Evolutionary conservation across 225 moss, liverwort and hornwort species (phyloP).

Genomic region (Takakia lepidozioides): DNA sequence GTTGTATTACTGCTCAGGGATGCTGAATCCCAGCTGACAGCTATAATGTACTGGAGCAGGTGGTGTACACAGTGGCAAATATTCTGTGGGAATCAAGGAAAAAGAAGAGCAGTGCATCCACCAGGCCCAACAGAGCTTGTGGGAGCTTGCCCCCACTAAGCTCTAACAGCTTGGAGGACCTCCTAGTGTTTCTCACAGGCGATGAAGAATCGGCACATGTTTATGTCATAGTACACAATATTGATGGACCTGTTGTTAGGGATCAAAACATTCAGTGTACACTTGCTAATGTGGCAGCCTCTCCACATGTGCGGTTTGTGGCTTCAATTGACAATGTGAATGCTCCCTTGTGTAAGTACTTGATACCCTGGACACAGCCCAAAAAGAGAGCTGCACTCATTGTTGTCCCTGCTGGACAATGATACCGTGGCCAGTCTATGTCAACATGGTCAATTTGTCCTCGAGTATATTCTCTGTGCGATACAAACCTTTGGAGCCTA

Average conservation of each 20-base stretch:
- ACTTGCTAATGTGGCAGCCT: conserved; percentile 61
- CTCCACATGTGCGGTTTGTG: conserved; percentile 70
- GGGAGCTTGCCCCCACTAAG: conserved; percentile 27
- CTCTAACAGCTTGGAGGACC: conserved; percentile 68
- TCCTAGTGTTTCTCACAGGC: conserved; percentile 50
- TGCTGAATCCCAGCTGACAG: too few species aligned
- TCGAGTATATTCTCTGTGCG: too few species aligned
- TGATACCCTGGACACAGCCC: too few species aligned
- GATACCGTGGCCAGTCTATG: too few species aligned
- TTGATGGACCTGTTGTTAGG: conserved; percentile 81
- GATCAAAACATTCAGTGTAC: conserved; percentile 78
- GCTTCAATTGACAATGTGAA: conserved; percentile 91
- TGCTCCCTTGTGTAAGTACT: conserved; percentile 57
- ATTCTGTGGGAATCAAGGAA: conserved; percentile 55
- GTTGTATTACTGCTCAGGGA: too few species aligned
- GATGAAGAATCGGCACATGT: conserved; percentile 37
- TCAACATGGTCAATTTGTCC: too few species aligned
- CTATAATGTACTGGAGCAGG: too few species aligned
- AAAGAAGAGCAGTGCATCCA: conserved; percentile 19
- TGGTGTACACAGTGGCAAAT: conserved; percentile 58
- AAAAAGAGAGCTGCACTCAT: too few species aligned
- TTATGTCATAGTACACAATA: conserved; percentile 76
- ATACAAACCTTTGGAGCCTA: too few species aligned
- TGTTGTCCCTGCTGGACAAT: too few species aligned
- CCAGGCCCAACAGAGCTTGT: conserved; percentile 26